Base-by-base conservation (phyloP, 208 protist genomes). In the Trypanosomatidae sp. region DNA sequence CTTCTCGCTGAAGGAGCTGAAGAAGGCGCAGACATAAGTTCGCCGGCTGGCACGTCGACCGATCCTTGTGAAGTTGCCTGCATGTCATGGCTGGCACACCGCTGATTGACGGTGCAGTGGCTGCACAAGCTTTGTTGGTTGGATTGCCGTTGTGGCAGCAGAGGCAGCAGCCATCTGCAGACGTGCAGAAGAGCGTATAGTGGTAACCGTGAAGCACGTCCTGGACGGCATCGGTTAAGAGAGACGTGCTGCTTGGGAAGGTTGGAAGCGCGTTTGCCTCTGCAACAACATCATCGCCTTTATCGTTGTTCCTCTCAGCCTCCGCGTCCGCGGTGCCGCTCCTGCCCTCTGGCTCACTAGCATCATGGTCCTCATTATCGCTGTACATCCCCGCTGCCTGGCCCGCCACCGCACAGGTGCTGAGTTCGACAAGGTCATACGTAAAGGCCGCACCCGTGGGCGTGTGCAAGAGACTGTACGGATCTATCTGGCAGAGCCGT, bases 131-230 rank as follows among this genome's bases (percentile, higher is more conserved):
- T 2, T 25, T 25, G 22, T 13, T 65, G 15, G 39, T 13, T 22
- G 17, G 7, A 47, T 25, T 28, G 12, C 15, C 39, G 13, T 46
- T 2, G 3, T 39, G 41, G 60, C 17, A 0, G 60, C 60, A 44
- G 19, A 65, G n/a, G 33, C 33, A 25, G 39, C 60, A 47, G 30
- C 60, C 60, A 65, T 30, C 33, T 2, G 41, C 39, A 41, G 60
- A 65, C 9, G 67, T 74, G 46, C 13, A 59, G 15, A 82, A 53
- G 44, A 77, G 17, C 9, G 77, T 82, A 55, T 76, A 71, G 39
- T 76, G 13, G 46, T 74, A 82, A 0, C 72, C 77, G 10, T 71
- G 60, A 1, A 82, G 62, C 25, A 56, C 36, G 41, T 77, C 77
- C 1, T 64, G 67, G 44, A 68, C 72, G 5, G 69, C 71, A 9